Evolutionary conservation across 306 rosid genomes (phyloP).

Genomic region (Parietaria judaica): DNA sequence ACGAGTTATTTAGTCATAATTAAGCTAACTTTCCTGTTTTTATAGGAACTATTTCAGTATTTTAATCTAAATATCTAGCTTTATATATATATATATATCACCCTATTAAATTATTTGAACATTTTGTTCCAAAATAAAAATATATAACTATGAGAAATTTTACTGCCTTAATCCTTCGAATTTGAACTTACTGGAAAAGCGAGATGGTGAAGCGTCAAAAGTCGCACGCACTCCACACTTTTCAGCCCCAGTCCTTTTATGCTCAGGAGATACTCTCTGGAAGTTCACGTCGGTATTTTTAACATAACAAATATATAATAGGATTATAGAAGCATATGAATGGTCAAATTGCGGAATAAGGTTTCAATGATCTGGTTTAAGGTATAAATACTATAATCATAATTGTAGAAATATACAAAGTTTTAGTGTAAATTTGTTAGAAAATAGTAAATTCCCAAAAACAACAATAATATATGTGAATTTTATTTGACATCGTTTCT

Average conservation of each 20-base stretch:
- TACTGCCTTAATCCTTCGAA: constrained; percentile 16
- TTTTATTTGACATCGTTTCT: background rate
- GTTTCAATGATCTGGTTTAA: too few relatives aligned
- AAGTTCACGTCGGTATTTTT: constrained; percentile 9
- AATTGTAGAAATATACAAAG: too few relatives aligned
- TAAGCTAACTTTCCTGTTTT: background rate
- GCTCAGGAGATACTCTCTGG: constrained; percentile 94
- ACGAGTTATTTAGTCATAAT: constrained; percentile 3
- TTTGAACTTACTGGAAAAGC: constrained; percentile 89
- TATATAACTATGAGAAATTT: background rate
- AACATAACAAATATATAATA: background rate
- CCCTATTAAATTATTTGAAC: background rate
- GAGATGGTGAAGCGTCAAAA: constrained; percentile 95
- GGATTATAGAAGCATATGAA: too few relatives aligned
- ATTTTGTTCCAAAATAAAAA: too few relatives aligned
- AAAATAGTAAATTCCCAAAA: background rate
- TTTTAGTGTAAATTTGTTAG: background rate
- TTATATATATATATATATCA: too few relatives aligned
- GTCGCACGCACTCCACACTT: constrained; percentile 99
- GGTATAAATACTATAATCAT: too few relatives aligned
- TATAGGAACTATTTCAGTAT: background rate
- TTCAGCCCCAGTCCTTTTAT: constrained; percentile 86
- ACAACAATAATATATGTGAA: background rate
- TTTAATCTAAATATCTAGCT: background rate
- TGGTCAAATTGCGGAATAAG: too few relatives aligned